These are phyloP conservation scores for Stachybotrys chlorohalonatus DNA, from an alignment of 2,329 filamentous ascomycete genomes.

Conservation along the genomic window DNA sequence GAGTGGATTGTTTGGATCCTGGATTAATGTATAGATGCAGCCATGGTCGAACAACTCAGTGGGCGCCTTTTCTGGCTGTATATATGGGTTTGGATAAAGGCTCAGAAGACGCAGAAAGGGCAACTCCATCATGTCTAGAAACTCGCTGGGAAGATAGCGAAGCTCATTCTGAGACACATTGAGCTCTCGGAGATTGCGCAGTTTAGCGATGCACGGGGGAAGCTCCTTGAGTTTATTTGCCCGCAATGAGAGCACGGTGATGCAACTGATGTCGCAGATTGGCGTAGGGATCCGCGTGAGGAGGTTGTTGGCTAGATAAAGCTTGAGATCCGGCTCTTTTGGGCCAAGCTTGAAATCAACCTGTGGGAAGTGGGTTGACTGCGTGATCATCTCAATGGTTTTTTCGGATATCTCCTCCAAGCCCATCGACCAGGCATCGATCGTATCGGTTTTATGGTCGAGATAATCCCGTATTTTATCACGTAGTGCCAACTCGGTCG, in stretches of 20 bases:
- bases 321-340: slow-evolving; percentile 47
- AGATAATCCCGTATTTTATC: slow-evolving; percentile 41
- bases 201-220: slow-evolving; percentile 47
- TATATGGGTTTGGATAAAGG: slow-evolving; percentile 55
- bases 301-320: slow-evolving; percentile 53
- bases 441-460: slow-evolving; percentile 47
- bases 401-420: slow-evolving; percentile 46
- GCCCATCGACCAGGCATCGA: slow-evolving; percentile 52
- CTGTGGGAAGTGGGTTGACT: slow-evolving; percentile 43
- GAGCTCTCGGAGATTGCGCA: slow-evolving; percentile 50
- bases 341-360: slow-evolving; percentile 49
- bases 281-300: slow-evolving; percentile 47
- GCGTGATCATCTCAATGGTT: slow-evolving; percentile 46
- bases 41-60: background rate
- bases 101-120: slow-evolving; percentile 40
- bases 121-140: slow-evolving; percentile 45
- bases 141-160: slow-evolving; percentile 50
- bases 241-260: slow-evolving; percentile 58
- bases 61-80: slow-evolving; percentile 23
- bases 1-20: background rate
- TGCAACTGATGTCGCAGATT: slow-evolving; percentile 51
- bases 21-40: background rate
- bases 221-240: slow-evolving; percentile 53
- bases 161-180: slow-evolving; percentile 59
- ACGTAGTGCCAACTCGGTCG: slow-evolving; percentile 34